These are phyloP conservation scores for Moesziomyces parantarcticus DNA, from an alignment of 1,284 basidiomycete genomes.

Conservation along the genomic window DNA sequence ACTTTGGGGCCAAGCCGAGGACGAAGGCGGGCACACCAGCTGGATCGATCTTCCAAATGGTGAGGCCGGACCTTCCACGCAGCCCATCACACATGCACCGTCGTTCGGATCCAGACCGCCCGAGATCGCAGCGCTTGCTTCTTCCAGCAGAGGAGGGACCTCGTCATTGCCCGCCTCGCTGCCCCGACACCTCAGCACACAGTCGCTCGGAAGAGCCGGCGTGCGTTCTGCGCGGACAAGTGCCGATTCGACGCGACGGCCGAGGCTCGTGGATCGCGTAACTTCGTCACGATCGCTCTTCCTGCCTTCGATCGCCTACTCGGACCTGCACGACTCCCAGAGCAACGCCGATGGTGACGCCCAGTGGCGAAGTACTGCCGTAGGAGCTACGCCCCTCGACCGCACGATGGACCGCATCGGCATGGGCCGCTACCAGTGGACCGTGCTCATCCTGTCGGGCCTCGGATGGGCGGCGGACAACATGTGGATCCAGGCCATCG, in stretches of 20 bases:
- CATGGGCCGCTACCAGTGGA: conserved; percentile 75
- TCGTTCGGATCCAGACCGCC: not conserved
- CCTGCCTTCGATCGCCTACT: conserved; percentile 27
- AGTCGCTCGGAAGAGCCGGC: conserved; percentile 18
- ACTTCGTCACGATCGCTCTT: conserved; percentile 33
- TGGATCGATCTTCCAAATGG: conserved; percentile 15
- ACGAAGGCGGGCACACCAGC: conserved; percentile 36
- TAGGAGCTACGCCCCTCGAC: conserved; percentile 49
- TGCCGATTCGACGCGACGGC: conserved; percentile 18
- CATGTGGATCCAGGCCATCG: conserved; percentile 71
- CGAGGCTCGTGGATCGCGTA: conserved; percentile 34
- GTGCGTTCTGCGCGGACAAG: conserved; percentile 25
- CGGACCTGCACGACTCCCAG: conserved; percentile 1
- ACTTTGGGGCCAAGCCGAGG: not conserved
- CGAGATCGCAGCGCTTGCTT: not conserved
- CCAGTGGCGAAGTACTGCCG: conserved; percentile 47
- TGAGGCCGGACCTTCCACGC: not conserved
- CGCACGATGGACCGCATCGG: conserved; percentile 86
- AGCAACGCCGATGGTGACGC: conserved; percentile 1
- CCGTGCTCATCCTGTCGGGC: conserved; percentile 58
- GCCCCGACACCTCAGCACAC: conserved; percentile 20
- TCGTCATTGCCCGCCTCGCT: conserved; percentile 9
- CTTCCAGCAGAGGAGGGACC: conserved; percentile 2
- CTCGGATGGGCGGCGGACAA: conserved; percentile 65
- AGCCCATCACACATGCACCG: conserved; percentile 1